Base-by-base conservation (phyloP, 169 alveolate species). In the Cytauxzoon felis region DNA sequence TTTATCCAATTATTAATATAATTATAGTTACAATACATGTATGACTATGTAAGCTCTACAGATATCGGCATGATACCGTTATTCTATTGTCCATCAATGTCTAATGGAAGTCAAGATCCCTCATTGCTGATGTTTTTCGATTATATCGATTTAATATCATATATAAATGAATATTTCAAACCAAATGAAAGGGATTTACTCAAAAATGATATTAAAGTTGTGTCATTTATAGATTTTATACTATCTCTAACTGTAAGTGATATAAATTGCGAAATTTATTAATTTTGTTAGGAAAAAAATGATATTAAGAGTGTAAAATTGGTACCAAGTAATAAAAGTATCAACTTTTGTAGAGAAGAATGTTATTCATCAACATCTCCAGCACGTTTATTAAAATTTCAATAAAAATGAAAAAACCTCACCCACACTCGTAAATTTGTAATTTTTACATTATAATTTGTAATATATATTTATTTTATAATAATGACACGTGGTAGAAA, bases 51-150 rank as follows among this genome's bases (percentile, higher is more conserved):
- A 59, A 5, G 60, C 18, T 36, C 60, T n/a, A 45, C 24, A 1
- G 29, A 66, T 1, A 48, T 32, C 11, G 0, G 26, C 1, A 7
- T 0, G 16, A 47, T 66, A 34, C 59, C 78, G 1, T 60, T 66
- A 7, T 66, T 66, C 33, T 66, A 33, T 18, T 66, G 70, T 1
- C 34, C 45, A 38, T 38, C 45, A 13, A 38, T 38, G 13, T 13
- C 13, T 38, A 13, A n/a, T 38, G 45, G 45, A 13, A 38, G 13
- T n/a, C 13, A n/a, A 38, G 45, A n/a, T 38, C 45, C 45, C 19
- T 19, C 47, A 7, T 54, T 61, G 6, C 78, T 61, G 13, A 49
- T 66, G 6, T 73, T 73, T 45, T 63, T 63, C 13, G 72, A 73
- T 56, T 40, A 53, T 24, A 41, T 56, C 6, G 84, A 73, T 40